Conservation (phyloP, 225 moss, liverwort and hornwort genomes). For the Bryum argenteum region DNA sequence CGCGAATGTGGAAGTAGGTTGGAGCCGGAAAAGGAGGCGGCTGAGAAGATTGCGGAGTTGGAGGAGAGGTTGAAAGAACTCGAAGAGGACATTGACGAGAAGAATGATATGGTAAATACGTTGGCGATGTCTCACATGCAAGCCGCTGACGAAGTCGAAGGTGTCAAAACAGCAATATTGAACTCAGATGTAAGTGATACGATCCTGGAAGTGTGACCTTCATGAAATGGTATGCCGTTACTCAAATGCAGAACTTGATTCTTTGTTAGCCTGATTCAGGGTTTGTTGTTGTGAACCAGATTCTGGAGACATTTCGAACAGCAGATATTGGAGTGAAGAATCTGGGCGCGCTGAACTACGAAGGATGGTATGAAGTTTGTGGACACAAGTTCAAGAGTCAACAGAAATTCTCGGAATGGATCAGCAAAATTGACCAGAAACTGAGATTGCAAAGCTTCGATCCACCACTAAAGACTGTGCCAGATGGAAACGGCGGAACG, state of each 20-base stretch:
- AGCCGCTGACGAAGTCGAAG: constrained; percentile 51
- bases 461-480: constrained; percentile 32
- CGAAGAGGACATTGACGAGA: constrained; percentile 43
- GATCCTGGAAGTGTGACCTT: not conserved
- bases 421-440: constrained; percentile 7
- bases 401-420: constrained; percentile 19
- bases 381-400: constrained; percentile 29
- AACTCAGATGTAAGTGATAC: constrained; percentile 22
- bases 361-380: constrained; percentile 44
- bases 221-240: not conserved
- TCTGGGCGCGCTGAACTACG: constrained; percentile 39
- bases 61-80: constrained; percentile 48
- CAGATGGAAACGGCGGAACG: constrained; percentile 16
- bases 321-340: constrained; percentile 40
- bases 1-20: constrained; percentile 55
- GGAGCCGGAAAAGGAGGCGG: constrained; percentile 49
- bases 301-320: constrained; percentile 25
- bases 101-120: constrained; percentile 31
- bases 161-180: constrained; percentile 32
- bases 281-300: constrained; percentile 31
- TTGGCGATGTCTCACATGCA: constrained; percentile 38
- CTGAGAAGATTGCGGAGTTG: constrained; percentile 38
- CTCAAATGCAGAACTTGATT: too few species aligned
- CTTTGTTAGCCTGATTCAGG: constrained; percentile 1
- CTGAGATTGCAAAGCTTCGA: constrained; percentile 33